These are phyloP conservation scores for Middelhovenomyces tepae DNA, from an alignment of 805 yeast genomes.

Conservation along the genomic window DNA sequence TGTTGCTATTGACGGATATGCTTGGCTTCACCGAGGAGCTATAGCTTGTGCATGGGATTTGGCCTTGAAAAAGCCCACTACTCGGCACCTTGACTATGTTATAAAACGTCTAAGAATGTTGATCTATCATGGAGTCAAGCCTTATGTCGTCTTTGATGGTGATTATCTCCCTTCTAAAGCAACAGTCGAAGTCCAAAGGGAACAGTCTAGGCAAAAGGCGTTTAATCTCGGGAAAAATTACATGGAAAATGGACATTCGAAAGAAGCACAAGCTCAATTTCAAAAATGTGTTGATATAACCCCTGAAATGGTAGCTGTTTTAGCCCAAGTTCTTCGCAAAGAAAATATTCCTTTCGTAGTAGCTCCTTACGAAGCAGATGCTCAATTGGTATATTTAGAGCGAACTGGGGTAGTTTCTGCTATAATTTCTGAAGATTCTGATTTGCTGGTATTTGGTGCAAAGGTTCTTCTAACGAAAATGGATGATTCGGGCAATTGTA, in stretches of 20 bases:
- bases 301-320: constrained; percentile 80
- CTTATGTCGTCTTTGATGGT: constrained; percentile 91
- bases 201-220: constrained; percentile 48
- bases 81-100: constrained; percentile 53
- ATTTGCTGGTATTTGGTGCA: constrained; percentile 83
- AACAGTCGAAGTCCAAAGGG: constrained; percentile 61
- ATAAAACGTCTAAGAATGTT: constrained; percentile 60
- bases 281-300: constrained; percentile 80
- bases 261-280: constrained; percentile 56
- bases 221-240: constrained; percentile 40
- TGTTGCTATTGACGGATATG: constrained; percentile 89
- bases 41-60: constrained; percentile 77
- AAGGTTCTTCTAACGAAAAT: constrained; percentile 66
- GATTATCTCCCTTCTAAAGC: constrained; percentile 73
- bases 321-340: constrained; percentile 59
- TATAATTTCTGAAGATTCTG: constrained; percentile 90
- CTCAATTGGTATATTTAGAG: constrained; percentile 90
- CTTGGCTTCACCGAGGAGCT: constrained; percentile 90
- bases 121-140: constrained; percentile 57
- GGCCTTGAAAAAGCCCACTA: constrained; percentile 61
- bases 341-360: constrained; percentile 63
- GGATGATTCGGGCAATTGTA: constrained; percentile 58
- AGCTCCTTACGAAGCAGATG: constrained; percentile 98
- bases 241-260: constrained; percentile 44
- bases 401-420: constrained; percentile 68